A percentile compares a stretch with the other conserved stretches of the same genome.
These are phyloP conservation scores for Solanum paucissectum DNA, from an alignment of 257 asterid genomes.

Conservation along the genomic window DNA sequence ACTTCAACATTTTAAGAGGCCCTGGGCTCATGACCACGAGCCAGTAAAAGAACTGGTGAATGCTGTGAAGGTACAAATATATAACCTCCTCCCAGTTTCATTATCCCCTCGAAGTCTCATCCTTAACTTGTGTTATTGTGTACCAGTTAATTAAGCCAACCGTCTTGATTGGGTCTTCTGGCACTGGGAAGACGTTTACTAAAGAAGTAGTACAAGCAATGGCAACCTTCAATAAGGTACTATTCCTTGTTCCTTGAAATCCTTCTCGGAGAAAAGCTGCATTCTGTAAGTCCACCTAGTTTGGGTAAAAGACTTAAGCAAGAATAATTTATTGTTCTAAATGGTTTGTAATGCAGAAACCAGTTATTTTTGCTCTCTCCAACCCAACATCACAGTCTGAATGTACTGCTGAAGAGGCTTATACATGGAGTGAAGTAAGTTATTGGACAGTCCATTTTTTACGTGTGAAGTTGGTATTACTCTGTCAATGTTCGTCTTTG, in stretches of 20 bases:
- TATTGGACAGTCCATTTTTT: neutral
- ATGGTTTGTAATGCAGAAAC: constrained; percentile 46
- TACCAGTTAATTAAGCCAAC: constrained; percentile 76
- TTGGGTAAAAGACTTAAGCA: neutral
- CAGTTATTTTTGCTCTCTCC: constrained; percentile 77
- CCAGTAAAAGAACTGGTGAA: constrained; percentile 48
- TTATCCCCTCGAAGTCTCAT: neutral
- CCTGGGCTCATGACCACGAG: constrained; percentile 85
- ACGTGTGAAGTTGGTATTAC: neutral
- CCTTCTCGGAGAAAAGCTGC: neutral
- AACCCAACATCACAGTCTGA: constrained; percentile 95
- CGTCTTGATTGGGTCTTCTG: constrained; percentile 81
- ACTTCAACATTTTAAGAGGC: constrained; percentile 78
- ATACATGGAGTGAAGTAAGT: constrained; percentile 75
- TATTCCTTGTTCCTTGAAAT: neutral
- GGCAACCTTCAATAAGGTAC: constrained; percentile 64
- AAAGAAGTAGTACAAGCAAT: constrained; percentile 72
- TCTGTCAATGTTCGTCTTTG: neutral
- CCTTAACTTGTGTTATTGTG: constrained; percentile 1
- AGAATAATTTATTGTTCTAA: neutral
- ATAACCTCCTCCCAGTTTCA: neutral
- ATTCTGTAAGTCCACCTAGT: neutral
- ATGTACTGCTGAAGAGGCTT: constrained; percentile 90
- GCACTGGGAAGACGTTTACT: constrained; percentile 82
- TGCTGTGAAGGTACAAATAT: constrained; percentile 61